Evolutionary conservation across 305 asterid species (phyloP).

Genomic region (Fraxinus xanthoxyloides): DNA sequence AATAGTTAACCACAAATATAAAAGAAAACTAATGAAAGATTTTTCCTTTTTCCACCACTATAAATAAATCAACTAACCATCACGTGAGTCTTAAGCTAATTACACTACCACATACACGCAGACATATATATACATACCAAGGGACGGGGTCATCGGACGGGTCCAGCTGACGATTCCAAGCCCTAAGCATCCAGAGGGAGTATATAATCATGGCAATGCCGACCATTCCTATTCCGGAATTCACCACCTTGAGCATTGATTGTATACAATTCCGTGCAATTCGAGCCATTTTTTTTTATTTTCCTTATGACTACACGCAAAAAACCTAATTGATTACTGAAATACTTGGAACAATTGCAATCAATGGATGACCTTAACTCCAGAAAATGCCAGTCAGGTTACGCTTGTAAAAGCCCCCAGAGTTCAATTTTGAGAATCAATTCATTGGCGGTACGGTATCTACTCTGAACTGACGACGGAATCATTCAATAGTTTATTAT

Average conservation of each 20-base stretch:
- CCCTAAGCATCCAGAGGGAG: constrained; percentile 85
- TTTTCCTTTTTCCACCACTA: no score
- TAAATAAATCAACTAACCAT: no score
- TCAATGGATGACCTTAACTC: neutral
- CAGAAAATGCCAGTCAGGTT: neutral
- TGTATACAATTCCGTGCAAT: constrained; percentile 70
- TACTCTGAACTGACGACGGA: no score
- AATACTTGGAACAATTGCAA: neutral
- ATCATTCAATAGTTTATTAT: no score
- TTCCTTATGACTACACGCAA: neutral
- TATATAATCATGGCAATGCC: constrained; percentile 75
- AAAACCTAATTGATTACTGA: neutral
- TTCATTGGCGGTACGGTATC: no score
- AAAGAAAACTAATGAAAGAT: no score
- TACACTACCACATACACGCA: no score
- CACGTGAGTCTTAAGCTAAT: no score
- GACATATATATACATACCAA: constrained; percentile 37
- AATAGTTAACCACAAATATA: neutral
- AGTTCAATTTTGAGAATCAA: neutral
- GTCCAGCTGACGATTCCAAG: constrained; percentile 55
- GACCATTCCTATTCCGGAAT: constrained; percentile 71
- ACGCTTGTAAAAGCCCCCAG: neutral
- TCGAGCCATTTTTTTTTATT: constrained; percentile 45
- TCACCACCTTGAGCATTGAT: constrained; percentile 64
- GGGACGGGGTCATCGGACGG: constrained; percentile 35